These are phyloP conservation scores for Sugiyamaella xylanicola DNA, from an alignment of 1,139 yeast genomes.

Conservation along the genomic window DNA sequence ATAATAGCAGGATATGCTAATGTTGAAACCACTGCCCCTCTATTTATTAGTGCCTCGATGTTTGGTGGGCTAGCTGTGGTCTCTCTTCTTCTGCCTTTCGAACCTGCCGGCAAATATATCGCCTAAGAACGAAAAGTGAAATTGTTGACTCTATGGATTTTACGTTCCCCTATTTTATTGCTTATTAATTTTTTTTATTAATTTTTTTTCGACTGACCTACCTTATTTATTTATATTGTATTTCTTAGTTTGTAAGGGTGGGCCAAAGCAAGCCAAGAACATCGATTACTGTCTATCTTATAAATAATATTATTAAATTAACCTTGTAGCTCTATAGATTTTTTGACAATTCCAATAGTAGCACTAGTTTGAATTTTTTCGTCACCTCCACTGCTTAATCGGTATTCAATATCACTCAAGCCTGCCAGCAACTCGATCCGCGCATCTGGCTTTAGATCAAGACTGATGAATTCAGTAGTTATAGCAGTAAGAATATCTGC, in stretches of 20 bases:
- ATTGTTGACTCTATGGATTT: too few species aligned
- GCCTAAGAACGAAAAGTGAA: too few species aligned
- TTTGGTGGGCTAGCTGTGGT: conserved; percentile 50
- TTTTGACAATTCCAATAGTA: conserved; percentile 81
- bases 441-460: conserved; percentile 64
- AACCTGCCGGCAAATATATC: conserved; percentile 41
- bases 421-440: conserved; percentile 67
- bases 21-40: conserved; percentile 51
- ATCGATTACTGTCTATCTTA: too few species aligned
- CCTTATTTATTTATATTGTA: too few species aligned
- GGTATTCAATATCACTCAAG: conserved; percentile 84
- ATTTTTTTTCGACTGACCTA: not conserved
- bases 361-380: conserved; percentile 91
- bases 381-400: conserved; percentile 89
- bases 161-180: too few species aligned
- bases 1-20: conserved; percentile 52
- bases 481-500: conserved; percentile 82
- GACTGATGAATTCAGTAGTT: conserved; percentile 64
- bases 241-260: too few species aligned
- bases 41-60: conserved; percentile 61
- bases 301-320: not conserved
- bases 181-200: not conserved
- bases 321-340: conserved; percentile 42
- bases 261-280: too few species aligned
- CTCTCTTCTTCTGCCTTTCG: conserved; percentile 52